A percentile compares a stretch with the other conserved stretches of the same genome.
Evolutionary conservation across 2,329 filamentous ascomycete genomes (phyloP).

Genomic region (Alternaria novae-zelandiae): DNA sequence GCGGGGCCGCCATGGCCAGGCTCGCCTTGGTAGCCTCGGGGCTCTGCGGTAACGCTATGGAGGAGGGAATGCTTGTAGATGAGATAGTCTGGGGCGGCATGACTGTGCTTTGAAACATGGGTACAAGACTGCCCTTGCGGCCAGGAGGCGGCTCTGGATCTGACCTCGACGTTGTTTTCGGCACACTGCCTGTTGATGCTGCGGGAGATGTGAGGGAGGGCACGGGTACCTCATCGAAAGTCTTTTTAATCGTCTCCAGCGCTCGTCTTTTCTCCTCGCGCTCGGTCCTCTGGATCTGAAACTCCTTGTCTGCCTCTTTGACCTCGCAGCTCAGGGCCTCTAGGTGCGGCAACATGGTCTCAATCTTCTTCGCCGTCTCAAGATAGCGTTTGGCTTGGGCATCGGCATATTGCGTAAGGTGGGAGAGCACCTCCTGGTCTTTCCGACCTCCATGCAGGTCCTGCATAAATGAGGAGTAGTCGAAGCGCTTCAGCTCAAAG

Average conservation of each 20-base stretch:
- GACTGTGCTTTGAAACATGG: constrained; percentile 44
- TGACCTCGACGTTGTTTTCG: constrained; percentile 27
- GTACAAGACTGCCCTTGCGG: constrained; percentile 42
- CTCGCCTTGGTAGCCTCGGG: constrained; percentile 35
- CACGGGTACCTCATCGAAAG: constrained; percentile 41
- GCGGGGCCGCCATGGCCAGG: constrained; percentile 40
- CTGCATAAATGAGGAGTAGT: constrained; percentile 99
- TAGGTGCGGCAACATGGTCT: constrained; percentile 83
- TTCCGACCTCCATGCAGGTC: constrained; percentile 99
- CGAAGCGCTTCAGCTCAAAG: constrained; percentile 96
- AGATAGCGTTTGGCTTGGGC: constrained; percentile 86
- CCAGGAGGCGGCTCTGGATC: constrained; percentile 34
- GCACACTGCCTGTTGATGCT: constrained; percentile 31
- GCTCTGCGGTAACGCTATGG: constrained; percentile 35
- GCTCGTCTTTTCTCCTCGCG: constrained; percentile 91
- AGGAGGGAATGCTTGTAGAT: constrained; percentile 31
- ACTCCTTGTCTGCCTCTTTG: constrained; percentile 93
- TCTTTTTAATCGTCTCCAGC: constrained; percentile 81
- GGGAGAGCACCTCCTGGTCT: constrained; percentile 93
- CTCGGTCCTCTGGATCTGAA: constrained; percentile 92
- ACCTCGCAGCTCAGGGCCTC: constrained; percentile 89
- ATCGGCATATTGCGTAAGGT: constrained; percentile 92
- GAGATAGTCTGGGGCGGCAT: constrained; percentile 36
- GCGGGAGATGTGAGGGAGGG: constrained; percentile 29
- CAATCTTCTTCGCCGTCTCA: constrained; percentile 82